Conservation (phyloP, 208 protist species). For the Kentomonas sorsogonicus region DNA sequence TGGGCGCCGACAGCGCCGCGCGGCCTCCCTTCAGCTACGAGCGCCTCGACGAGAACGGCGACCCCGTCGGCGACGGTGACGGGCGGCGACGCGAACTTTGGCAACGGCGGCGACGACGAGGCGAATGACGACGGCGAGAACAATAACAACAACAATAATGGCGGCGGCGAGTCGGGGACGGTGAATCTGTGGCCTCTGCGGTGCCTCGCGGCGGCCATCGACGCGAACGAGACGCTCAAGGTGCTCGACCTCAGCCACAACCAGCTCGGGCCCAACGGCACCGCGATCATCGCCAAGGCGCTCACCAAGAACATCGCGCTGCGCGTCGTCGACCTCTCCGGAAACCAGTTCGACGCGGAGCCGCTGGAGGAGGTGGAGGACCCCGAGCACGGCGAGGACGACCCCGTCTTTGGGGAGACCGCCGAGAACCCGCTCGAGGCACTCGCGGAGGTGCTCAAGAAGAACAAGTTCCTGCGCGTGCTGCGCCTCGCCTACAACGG, state of each 20-base stretch:
- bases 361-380: conserved; percentile 46
- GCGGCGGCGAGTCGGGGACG: conserved; percentile 22
- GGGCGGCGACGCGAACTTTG: not conserved
- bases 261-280: conserved; percentile 57
- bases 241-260: conserved; percentile 80
- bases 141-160: conserved; percentile 14
- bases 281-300: conserved; percentile 81
- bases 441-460: conserved; percentile 80
- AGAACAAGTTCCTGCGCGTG: conserved; percentile 86
- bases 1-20: not conserved
- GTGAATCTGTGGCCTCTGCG: conserved; percentile 43
- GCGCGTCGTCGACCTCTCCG: conserved; percentile 58
- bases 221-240: conserved; percentile 70
- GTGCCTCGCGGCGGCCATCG: conserved; percentile 52
- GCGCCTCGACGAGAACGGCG: not conserved
- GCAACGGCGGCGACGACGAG: not conserved
- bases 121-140: not conserved
- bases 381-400: conserved; percentile 61
- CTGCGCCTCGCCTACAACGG: conserved; percentile 69
- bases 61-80: conserved; percentile 28
- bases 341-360: conserved; percentile 43
- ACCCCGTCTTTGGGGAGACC: conserved; percentile 77
- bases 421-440: conserved; percentile 75
- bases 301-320: conserved; percentile 82
- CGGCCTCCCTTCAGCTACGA: not conserved